These are phyloP conservation scores for Mycena vulgaris DNA, from an alignment of 768 basidiomycete species.

Conservation along the genomic window DNA sequence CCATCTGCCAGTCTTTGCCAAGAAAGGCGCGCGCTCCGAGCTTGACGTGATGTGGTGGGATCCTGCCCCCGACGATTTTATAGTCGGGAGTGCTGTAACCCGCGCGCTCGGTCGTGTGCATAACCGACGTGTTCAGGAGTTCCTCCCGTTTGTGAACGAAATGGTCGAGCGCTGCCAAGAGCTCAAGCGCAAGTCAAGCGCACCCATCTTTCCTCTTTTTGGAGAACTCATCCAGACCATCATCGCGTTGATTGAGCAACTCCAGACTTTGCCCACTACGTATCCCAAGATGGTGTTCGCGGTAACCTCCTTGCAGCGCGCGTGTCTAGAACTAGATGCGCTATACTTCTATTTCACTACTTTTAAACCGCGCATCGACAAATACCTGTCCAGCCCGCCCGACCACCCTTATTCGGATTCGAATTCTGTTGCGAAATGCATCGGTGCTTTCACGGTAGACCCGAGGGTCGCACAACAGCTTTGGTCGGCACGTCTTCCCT, in stretches of 20 bases:
- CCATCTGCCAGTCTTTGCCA: background rate
- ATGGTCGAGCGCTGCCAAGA: background rate
- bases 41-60: background rate
- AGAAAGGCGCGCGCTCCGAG: background rate
- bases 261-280: conserved; percentile 1
- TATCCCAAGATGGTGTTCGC: background rate
- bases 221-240: background rate
- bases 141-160: background rate
- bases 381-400: background rate
- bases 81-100: background rate
- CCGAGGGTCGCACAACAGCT: background rate
- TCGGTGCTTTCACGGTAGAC: background rate
- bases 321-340: conserved; percentile 3
- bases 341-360: background rate
- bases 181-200: background rate
- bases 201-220: background rate
- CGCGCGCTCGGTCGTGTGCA: background rate
- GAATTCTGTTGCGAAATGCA: background rate
- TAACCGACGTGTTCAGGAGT: background rate
- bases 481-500: background rate
- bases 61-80: background rate
- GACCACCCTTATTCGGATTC: too few species aligned
- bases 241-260: conserved; percentile 1
- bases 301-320: background rate
- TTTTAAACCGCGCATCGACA: background rate